phyloP scores from a whole-genome alignment of 208 protist species.

The Trypanosoma theileri region DNA sequence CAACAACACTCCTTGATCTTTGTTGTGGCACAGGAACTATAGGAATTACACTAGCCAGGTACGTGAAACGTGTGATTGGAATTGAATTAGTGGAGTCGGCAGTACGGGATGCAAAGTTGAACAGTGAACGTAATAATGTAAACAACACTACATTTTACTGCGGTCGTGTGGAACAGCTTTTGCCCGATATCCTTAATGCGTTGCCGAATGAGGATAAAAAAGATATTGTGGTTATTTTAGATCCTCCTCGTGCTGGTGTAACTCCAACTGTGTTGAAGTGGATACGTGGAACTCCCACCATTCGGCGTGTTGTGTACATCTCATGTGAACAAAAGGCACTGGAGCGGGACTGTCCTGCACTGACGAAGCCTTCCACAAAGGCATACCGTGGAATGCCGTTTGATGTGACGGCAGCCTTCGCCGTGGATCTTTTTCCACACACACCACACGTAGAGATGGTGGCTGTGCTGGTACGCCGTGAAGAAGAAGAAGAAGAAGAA shows the following conservation, averaged over 20 bases:
- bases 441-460: conserved; percentile 95
- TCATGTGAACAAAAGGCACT: conserved; percentile 94
- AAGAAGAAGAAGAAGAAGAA: conserved; percentile 9
- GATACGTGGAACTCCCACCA: conserved; percentile 80
- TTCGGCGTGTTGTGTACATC: conserved; percentile 94
- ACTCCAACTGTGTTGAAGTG: conserved; percentile 91
- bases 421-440: conserved; percentile 96
- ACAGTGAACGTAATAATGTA: conserved; percentile 86
- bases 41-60: conserved; percentile 77
- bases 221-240: conserved; percentile 87
- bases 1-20: conserved; percentile 92
- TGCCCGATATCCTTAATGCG: conserved; percentile 61
- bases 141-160: conserved; percentile 86
- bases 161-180: conserved; percentile 91
- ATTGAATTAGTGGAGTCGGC: conserved; percentile 91
- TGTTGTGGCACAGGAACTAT: conserved; percentile 97
- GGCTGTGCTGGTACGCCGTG: conserved; percentile 72
- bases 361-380: conserved; percentile 80
- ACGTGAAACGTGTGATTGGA: conserved; percentile 91
- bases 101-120: conserved; percentile 84
- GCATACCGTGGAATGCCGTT: conserved; percentile 85
- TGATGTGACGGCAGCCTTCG: conserved; percentile 76
- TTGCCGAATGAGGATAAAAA: conserved; percentile 42
- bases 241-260: conserved; percentile 89
- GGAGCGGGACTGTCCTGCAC: conserved; percentile 75